Evolutionary conservation across 306 rosid genomes (phyloP).

Genomic region (Gillenia trifoliata): DNA sequence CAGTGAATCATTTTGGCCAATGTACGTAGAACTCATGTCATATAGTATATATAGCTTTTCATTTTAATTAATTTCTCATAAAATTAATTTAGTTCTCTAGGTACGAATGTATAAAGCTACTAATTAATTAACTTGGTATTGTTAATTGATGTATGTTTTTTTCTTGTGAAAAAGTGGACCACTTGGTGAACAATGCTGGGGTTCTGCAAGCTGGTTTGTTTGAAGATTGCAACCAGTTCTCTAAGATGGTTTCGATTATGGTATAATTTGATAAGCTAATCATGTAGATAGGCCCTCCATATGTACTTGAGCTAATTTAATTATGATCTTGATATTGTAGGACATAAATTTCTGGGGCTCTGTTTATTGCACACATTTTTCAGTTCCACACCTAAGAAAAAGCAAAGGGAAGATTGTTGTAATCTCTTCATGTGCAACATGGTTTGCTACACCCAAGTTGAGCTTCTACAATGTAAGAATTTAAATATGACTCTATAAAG

Average conservation of each 20-base stretch:
- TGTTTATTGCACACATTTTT: constrained; percentile 37
- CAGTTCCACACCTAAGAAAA: constrained; percentile 47
- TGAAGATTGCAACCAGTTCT: constrained; percentile 2
- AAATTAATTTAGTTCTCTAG: too few relatives aligned
- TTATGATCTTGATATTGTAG: constrained; percentile 11
- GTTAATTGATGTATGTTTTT: neutral
- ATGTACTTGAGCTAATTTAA: neutral
- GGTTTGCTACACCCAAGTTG: constrained; percentile 50
- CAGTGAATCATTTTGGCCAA: constrained; percentile 44
- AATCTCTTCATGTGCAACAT: constrained; percentile 47
- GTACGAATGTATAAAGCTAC: too few relatives aligned
- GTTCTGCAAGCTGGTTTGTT: neutral
- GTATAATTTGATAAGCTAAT: neutral
- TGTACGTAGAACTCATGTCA: constrained; percentile 20
- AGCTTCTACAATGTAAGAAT: constrained; percentile 40
- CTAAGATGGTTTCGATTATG: neutral
- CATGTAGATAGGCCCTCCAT: neutral
- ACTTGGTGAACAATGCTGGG: constrained; percentile 23
- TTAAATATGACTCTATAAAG: neutral
- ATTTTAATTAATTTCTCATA: too few relatives aligned
- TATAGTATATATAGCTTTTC: too few relatives aligned
- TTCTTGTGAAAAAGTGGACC: constrained; percentile 5
- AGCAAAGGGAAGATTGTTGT: constrained; percentile 60
- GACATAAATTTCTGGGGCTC: constrained; percentile 76
- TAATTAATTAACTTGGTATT: too few relatives aligned